Evolutionary conservation across 257 asterid species (phyloP).

Genomic region (Haberlea rhodopensis): DNA sequence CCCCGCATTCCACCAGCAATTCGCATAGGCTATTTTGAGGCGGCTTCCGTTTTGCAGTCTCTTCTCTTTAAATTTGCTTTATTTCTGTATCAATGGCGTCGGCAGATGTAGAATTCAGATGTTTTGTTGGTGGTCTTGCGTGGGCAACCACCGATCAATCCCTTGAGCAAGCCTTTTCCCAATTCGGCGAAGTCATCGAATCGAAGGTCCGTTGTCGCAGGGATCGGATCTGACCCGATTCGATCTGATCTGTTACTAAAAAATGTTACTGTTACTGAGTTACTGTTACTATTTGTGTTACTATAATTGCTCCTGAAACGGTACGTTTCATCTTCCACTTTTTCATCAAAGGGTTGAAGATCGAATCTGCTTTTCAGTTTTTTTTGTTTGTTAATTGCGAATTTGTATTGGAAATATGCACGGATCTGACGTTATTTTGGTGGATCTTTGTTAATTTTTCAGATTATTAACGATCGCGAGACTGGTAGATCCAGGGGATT

Average conservation of each 20-base stretch:
- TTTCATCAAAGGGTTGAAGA: slow-evolving; percentile 52
- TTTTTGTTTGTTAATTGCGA: not conserved
- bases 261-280: slow-evolving; percentile 37
- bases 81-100: slow-evolving; percentile 37
- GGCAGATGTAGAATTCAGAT: slow-evolving; percentile 67
- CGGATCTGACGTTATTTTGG: slow-evolving; percentile 29
- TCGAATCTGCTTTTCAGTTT: slow-evolving; percentile 45
- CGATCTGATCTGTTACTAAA: slow-evolving; percentile 43
- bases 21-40: not conserved
- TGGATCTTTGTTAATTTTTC: not conserved
- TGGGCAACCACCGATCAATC: slow-evolving; percentile 80
- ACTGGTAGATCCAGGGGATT: slow-evolving; percentile 96
- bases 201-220: slow-evolving; percentile 90
- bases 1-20: not conserved
- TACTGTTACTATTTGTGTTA: slow-evolving; percentile 49
- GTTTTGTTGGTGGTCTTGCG: slow-evolving; percentile 93
- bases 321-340: slow-evolving; percentile 87
- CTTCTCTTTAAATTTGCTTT: not conserved
- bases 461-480: slow-evolving; percentile 87
- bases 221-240: slow-evolving; percentile 64
- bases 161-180: slow-evolving; percentile 66
- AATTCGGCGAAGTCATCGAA: slow-evolving; percentile 64
- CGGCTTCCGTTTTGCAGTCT: not conserved
- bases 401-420: not conserved
- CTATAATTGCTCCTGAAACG: slow-evolving; percentile 52